Conservation (phyloP, 139 green algal species). For the Yamagishiella unicocca region DNA sequence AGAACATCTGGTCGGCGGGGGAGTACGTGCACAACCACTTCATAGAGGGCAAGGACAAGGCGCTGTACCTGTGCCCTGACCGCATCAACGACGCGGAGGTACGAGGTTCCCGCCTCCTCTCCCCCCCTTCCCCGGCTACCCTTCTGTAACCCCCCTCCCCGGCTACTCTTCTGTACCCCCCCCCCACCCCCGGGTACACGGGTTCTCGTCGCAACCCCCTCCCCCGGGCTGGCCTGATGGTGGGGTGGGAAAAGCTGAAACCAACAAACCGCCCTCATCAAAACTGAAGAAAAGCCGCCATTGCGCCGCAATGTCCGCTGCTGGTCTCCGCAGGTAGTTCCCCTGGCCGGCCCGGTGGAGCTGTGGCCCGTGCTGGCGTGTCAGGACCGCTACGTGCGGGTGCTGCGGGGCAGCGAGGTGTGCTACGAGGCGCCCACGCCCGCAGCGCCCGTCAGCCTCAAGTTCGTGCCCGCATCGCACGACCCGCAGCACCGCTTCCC, state of each 20-base stretch:
- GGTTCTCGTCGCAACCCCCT: too few relatives aligned
- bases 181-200: too few relatives aligned
- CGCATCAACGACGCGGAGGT: conserved; percentile 77
- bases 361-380: conserved; percentile 70
- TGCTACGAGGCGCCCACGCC: conserved; percentile 58
- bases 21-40: conserved; percentile 90
- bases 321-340: conserved; percentile 56
- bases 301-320: too few relatives aligned
- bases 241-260: too few relatives aligned
- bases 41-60: conserved; percentile 93
- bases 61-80: conserved; percentile 91
- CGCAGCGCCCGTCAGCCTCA: conserved; percentile 64
- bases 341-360: conserved; percentile 47
- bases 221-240: too few relatives aligned
- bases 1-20: conserved; percentile 60
- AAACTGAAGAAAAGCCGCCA: too few relatives aligned
- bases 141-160: too few relatives aligned
- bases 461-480: conserved; percentile 63
- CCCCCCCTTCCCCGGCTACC: not conserved
- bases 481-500: conserved; percentile 56
- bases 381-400: conserved; percentile 69
- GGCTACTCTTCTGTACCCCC: too few relatives aligned
- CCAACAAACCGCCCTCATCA: too few relatives aligned
- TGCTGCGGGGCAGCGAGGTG: conserved; percentile 49
- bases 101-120: not conserved